Conservation (phyloP, 179 eudicot genomes). For the Nepenthes alata region DNA sequence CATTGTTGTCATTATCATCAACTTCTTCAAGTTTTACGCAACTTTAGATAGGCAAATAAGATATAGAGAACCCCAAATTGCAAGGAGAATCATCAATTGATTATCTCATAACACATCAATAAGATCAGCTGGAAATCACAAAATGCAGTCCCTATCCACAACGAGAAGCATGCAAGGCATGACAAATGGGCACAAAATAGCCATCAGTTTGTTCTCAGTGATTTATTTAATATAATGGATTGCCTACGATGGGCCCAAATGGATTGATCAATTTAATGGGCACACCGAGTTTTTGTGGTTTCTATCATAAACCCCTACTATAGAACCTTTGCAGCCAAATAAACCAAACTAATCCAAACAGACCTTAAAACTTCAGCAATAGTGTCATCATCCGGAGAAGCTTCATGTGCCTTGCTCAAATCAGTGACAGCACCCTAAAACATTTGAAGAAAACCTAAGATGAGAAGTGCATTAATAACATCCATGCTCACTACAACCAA, state of each 20-base stretch:
- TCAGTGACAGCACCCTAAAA: conserved; percentile 65
- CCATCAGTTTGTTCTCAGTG: not conserved
- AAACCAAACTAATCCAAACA: not conserved
- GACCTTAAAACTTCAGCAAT: conserved; percentile 87
- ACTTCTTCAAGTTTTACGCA: no score
- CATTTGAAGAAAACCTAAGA: not conserved
- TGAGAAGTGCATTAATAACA: not conserved
- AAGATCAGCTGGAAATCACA: no score
- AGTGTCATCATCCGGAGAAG: conserved; percentile 85
- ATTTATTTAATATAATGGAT: no score
- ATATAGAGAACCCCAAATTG: no score
- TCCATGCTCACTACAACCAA: not conserved
- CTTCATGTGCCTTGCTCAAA: conserved; percentile 68
- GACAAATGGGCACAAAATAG: not conserved
- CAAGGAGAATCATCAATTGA: not conserved
- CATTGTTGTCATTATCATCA: no score
- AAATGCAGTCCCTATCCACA: no score
- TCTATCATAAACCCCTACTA: no score
- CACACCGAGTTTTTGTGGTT: no score
- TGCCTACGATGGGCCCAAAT: no score
- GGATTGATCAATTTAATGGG: no score
- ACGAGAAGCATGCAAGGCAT: not conserved
- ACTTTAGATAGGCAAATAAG: no score
- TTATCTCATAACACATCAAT: not conserved
- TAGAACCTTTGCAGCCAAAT: not conserved